Percentiles rank a stretch among this genome's conserved stretches.
phyloP scores from a whole-genome alignment of 2,329 filamentous ascomycete genomes.

The Diaporthe vaccinii region DNA sequence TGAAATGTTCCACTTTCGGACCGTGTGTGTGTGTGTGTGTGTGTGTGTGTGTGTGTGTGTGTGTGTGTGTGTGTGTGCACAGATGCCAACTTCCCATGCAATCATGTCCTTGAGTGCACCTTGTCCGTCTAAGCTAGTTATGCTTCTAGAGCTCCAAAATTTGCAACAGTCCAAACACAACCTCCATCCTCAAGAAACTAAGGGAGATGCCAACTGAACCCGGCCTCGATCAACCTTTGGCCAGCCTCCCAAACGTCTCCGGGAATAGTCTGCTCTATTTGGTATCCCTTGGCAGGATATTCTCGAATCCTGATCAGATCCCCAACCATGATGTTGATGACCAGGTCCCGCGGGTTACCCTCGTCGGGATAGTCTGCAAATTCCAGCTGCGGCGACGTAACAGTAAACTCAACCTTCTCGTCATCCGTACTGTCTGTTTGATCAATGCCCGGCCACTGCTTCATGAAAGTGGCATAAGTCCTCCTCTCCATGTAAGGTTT shows the following conservation, averaged over 20 bases:
- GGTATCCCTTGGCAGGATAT: conserved; percentile 58
- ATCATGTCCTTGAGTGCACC: not conserved
- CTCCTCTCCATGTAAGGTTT: conserved; percentile 64
- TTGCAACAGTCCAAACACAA: not conserved
- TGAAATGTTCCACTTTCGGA: not conserved
- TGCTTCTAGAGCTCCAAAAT: not conserved
- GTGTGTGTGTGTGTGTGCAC: not conserved
- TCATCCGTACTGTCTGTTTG: not conserved
- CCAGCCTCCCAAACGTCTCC: conserved; percentile 57
- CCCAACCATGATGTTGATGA: conserved; percentile 60
- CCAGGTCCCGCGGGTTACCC: conserved; percentile 57
- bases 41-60: not conserved
- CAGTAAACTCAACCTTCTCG: conserved; percentile 49
- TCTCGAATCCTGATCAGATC: conserved; percentile 59
- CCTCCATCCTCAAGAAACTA: conserved; percentile 36
- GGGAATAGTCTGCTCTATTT: conserved; percentile 59
- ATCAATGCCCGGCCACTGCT: conserved; percentile 58
- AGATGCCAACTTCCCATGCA: not conserved
- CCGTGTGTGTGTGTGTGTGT: not conserved
- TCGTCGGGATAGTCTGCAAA: conserved; percentile 58
- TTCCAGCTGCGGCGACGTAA: conserved; percentile 56
- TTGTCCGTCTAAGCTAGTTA: not conserved
- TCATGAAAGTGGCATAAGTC: conserved; percentile 60
- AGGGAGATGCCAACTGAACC: conserved; percentile 56
- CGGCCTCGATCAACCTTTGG: conserved; percentile 55